Base-by-base conservation (phyloP, 129 eudicot genomes). In the Saussurea involucrata region DNA sequence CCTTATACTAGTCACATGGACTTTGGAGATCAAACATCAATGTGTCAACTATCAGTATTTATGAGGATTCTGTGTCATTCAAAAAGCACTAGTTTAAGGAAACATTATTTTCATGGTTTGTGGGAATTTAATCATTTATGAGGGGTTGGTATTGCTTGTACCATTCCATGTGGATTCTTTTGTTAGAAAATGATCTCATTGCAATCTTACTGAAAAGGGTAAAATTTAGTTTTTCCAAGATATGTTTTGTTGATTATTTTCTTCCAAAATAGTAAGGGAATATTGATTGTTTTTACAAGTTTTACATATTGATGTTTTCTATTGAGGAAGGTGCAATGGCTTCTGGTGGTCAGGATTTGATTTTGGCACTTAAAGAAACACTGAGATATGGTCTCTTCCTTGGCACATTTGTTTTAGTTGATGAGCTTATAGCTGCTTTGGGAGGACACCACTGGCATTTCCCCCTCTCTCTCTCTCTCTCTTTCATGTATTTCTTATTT, bases 371-470 rank as follows among this genome's bases (percentile, higher is more conserved):
- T 32, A 92, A 86, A 76, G 99, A 95, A 70, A 95, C 99, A 15
- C 49, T 92, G 66, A 87, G 99, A 89, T 95, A 95, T 31, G 99
- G 99, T 73, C 86, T 95, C 15, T 95, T 95, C 53, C 97, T 95
- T 31, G 99, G 99, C 40, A 85, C 99, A 61, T 95, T 92, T 84
- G 96, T 92, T 66, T 87, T 97, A 6, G 91, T 95, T 46, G 99
- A 95, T 79, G 99, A 95, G 76, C 63, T 85, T 63, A 85, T 95
- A 72, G 90, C 97, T 80, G 92, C 94, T 67, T 71, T 86, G 66
- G 96, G 97, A 44, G 99, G 99, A 64, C 96, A 95, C 80, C 89
- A 83, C 10, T 89, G 94, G 98, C 76, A 86, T 57, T 76, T 34
- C 72, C 40, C 63, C n/a, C n/a, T n/a, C n/a, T n/a, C n/a, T n/a